Base-by-base conservation (phyloP, 2,329 filamentous ascomycete genomes). In the Sclerotinia spermophila region DNA sequence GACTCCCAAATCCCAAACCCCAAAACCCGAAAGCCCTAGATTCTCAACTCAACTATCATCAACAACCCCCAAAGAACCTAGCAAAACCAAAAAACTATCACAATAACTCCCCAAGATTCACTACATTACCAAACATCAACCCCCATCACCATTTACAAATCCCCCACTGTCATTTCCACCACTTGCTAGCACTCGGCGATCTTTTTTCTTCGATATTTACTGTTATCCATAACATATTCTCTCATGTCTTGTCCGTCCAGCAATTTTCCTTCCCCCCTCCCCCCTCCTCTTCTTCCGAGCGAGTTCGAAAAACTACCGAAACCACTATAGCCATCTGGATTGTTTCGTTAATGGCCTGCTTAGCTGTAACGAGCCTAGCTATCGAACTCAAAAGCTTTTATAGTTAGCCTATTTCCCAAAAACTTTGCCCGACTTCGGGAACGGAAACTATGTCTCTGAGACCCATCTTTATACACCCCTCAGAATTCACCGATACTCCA, bases 391-490 rank as follows among this genome's bases (percentile, higher is more conserved):
- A 51, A 27, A 27, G 11, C 45, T 17, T 51, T 17, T 1, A n/a
- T 51, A 27, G 24, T 5, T 51, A 27, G 24, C 11, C 5, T 6
- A 19, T 7, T 19, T 19, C 42, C 5, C 42, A 27, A 51, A 15
- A 24, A 15, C 48, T 27, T 17, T 51, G n/a, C 48, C n/a, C 48
- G 5, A 51, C n/a, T 51, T 51, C 13, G 48, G 5, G 5, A 3
- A 51, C 4, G 48, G 5, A n/a, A 7, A 15, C 6, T 27, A 2
- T 2, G 4, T 6, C 24, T 3, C 11, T 51, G 7, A 51, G n/a
- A 11, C 1, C 2, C 11, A n/a, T n/a, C 5, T 48, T 5, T 13
- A 5, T 1, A 2, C 45, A 13, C 3, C 11, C 17, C 2, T n/a
- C 24, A n/a, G 11, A 15, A 7, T n/a, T 15, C 5, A 51, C 24